Base-by-base conservation (phyloP, 306 rosid species). In the Casuarina cunninghamiana region DNA sequence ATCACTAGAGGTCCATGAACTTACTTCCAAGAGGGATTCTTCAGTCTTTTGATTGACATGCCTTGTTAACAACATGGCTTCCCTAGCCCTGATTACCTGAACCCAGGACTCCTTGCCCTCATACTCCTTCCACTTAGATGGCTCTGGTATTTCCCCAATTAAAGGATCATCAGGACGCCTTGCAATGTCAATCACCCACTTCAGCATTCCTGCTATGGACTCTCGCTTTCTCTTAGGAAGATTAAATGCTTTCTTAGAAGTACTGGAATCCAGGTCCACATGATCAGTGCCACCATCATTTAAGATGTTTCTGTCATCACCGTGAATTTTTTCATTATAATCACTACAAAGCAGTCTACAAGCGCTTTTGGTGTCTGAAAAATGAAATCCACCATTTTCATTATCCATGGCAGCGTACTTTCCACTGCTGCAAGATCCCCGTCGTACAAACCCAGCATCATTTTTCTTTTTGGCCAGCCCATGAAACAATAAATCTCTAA, bases 211-310 rank as follows among this genome's bases (percentile, higher is more conserved):
- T 8, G 85, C 83, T 48, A 86, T 81, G 50, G 82, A 69, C 71
- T 91, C 97, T 62, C 89, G 83, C 75, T 88, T 91, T 80, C 97
- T 90, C 82, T 91, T 87, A 72, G 72, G 81, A 42, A 61, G 46
- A 21, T 77, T 80, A 51, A 38, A 61, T 69, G 78, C 86, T 51
- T 85, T 83, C 75, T 63, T 70, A 81, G 84, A 71, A 44, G 69
- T 80, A 81, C 73, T 72, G 21, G 80, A 43, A 68, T 38, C 63
- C 73, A 77, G 72, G 48, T 66, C 65, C 68, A 63, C 43, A 60
- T 37, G 48, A 71, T 77, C 83, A 35, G 70, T 75, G 44, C 55
- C 75, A 75, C 57, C 62, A 41, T 66, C 71, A 16, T 41, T n/a
- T 39, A 39, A 32, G 41, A 41, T 5, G 21, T 79, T 84, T 61